Conservation (phyloP, 2,329 filamentous ascomycete species). For the Calonectria montana region DNA sequence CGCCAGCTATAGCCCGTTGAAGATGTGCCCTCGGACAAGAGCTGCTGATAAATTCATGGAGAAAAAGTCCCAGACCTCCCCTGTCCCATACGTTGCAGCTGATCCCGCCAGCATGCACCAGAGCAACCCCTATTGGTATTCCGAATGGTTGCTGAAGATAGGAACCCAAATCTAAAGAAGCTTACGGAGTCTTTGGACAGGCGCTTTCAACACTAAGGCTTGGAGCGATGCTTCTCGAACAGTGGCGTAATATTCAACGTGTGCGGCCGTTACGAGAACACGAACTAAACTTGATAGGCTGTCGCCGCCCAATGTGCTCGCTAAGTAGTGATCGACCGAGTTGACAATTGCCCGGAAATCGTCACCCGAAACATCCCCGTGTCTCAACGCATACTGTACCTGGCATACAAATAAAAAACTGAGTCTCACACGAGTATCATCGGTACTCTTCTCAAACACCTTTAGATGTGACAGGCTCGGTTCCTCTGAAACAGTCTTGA, state of each 20-base stretch:
- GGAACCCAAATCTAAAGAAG: not conserved
- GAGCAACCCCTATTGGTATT: conserved; percentile 19
- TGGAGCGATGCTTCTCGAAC: conserved; percentile 15
- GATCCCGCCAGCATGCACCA: conserved; percentile 27
- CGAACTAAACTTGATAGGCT: conserved; percentile 5
- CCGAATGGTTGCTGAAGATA: not conserved
- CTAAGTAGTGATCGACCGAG: conserved; percentile 21
- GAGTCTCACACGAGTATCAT: not conserved
- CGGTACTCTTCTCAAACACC: conserved; percentile 10
- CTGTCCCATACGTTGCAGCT: conserved; percentile 12
- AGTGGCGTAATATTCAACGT: conserved; percentile 17
- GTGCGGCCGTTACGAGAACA: conserved; percentile 20
- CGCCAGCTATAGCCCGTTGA: not conserved
- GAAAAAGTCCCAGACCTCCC: conserved; percentile 21
- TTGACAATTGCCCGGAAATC: conserved; percentile 30
- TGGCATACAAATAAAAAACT: conserved; percentile 25
- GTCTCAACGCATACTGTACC: conserved; percentile 16
- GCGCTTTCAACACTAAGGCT: not conserved
- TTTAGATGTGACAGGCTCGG: conserved; percentile 24
- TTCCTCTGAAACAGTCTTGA: conserved; percentile 14
- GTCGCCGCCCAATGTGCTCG: conserved; percentile 3
- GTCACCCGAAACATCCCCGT: conserved; percentile 10
- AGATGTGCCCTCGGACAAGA: not conserved
- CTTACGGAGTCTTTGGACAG: conserved; percentile 2
- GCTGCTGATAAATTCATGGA: conserved; percentile 5